Evolutionary conservation across 2,329 filamentous ascomycete species (phyloP).

Genomic region (Aspergillus pseudotamarii): DNA sequence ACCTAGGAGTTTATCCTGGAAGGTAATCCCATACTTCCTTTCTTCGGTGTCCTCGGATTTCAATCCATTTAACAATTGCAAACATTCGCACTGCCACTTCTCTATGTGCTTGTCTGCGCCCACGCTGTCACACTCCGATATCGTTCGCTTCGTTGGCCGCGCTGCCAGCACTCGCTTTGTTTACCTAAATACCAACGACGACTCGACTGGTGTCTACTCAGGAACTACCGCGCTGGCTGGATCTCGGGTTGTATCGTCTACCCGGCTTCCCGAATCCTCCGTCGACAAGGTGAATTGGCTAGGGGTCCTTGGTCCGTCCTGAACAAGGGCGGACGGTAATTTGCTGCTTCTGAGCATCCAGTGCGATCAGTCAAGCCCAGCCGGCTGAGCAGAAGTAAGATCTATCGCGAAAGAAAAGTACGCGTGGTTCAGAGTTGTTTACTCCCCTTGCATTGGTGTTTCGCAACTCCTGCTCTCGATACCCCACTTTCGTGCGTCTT

Average conservation of each 20-base stretch:
- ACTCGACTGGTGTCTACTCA: constrained; percentile 18
- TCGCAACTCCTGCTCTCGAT: neutral
- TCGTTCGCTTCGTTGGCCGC: constrained; percentile 31
- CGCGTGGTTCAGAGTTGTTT: neutral
- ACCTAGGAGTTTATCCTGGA: constrained; percentile 7
- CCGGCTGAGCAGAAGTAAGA: neutral
- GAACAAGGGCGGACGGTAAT: constrained; percentile 56
- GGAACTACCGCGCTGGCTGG: constrained; percentile 19
- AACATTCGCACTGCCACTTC: constrained; percentile 19
- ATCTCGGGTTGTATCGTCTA: constrained; percentile 16
- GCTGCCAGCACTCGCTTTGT: constrained; percentile 25
- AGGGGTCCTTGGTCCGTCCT: constrained; percentile 55
- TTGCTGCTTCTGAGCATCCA: constrained; percentile 24
- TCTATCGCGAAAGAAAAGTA: neutral
- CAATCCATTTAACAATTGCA: constrained; percentile 5
- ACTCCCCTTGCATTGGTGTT: constrained; percentile 10
- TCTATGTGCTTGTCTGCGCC: constrained; percentile 43
- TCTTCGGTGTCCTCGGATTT: constrained; percentile 3
- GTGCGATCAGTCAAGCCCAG: constrained; percentile 1
- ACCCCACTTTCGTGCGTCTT: constrained; percentile 9
- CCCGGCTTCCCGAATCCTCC: constrained; percentile 27
- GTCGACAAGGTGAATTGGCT: constrained; percentile 46
- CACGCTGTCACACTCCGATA: constrained; percentile 30
- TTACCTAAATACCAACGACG: constrained; percentile 17
- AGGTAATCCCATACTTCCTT: constrained; percentile 1